These are phyloP conservation scores for Lathyrus aphaca DNA, from an alignment of 306 rosid genomes.

Conservation along the genomic window DNA sequence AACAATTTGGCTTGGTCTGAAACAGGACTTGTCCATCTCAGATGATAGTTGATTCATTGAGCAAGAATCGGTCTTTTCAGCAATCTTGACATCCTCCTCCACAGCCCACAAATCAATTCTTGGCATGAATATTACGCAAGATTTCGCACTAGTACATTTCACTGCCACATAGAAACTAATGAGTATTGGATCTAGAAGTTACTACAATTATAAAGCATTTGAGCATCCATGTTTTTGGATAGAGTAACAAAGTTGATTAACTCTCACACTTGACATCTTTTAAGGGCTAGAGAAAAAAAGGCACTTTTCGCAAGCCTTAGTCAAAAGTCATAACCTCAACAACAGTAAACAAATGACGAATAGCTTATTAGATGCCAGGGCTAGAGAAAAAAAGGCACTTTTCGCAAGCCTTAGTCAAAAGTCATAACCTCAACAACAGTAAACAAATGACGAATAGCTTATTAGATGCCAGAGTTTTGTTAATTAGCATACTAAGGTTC, in stretches of 20 bases:
- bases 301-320: conserved; percentile 10
- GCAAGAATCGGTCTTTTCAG: conserved; percentile 52
- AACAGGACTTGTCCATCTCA: conserved; percentile 41
- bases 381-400: background rate
- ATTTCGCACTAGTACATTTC: conserved; percentile 71
- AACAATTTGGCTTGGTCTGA: conserved; percentile 37
- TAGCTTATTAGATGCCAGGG: background rate
- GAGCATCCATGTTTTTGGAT: conserved; percentile 17
- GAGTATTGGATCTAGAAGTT: conserved; percentile 28
- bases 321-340: background rate
- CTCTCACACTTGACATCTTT: conserved; percentile 10
- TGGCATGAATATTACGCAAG: conserved; percentile 83
- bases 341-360: background rate
- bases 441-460: background rate
- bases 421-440: background rate
- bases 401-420: conserved; percentile 14
- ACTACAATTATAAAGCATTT: conserved; percentile 23
- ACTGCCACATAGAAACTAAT: conserved; percentile 58
- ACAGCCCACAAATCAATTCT: conserved; percentile 95
- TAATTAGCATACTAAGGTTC: conserved; percentile 9
- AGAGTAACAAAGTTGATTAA: conserved; percentile 18
- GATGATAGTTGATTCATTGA: conserved; percentile 42
- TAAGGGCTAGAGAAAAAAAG: background rate
- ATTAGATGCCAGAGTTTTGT: conserved; percentile 15
- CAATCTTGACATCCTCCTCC: conserved; percentile 49